Base-by-base conservation (phyloP, 176 grass and related monocot genomes). In the Eleusine coracana region DNA sequence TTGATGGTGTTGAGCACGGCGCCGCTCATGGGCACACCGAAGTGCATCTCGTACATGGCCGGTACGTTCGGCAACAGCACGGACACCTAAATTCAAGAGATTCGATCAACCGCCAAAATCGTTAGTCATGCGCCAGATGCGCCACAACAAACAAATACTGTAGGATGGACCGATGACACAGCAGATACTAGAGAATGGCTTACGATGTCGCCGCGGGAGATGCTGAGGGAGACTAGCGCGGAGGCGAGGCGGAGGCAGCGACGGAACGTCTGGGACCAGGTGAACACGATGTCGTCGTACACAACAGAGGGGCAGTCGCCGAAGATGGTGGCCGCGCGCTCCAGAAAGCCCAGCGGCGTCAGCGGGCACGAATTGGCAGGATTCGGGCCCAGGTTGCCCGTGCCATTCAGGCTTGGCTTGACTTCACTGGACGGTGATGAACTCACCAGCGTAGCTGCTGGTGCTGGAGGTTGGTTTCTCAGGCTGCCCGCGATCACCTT, bases 11-110 rank as follows among this genome's bases (percentile, higher is more conserved):
- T 95, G 20, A 98, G 90, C 69, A 98, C 67, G 15, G 95, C 95
- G 74, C 95, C 95, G 75, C 92, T 95, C 95, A 98, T 98, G 13
- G 95, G 90, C 75, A 98, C 90, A 5, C 92, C 90, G 66, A 95
- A 98, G 34, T 98, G 92, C 92, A 82, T 76, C 87, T 98, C 95
- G 82, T 98, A 98, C 95, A 95, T 92, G 17, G 95, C 95, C 65
- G 95, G 95, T 10, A 98, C 81, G 67, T 98, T 98, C 0, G 92
- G 95, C 34, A 87, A 21, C 46, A 98, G 66, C 81, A 90, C 88
- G 1, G 95, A 98, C 11, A 98, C 95, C 95, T 97, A 34, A 54
- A 29, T 20, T 20, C 36, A n/a, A n/a, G n/a, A n/a, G n/a, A 73
- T 48, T 31, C 2, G 71, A 29, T 41, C 5, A 23, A 8, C 0